Base-by-base conservation (phyloP, 1,284 basidiomycete genomes). In the Spongiforma sp. region DNA sequence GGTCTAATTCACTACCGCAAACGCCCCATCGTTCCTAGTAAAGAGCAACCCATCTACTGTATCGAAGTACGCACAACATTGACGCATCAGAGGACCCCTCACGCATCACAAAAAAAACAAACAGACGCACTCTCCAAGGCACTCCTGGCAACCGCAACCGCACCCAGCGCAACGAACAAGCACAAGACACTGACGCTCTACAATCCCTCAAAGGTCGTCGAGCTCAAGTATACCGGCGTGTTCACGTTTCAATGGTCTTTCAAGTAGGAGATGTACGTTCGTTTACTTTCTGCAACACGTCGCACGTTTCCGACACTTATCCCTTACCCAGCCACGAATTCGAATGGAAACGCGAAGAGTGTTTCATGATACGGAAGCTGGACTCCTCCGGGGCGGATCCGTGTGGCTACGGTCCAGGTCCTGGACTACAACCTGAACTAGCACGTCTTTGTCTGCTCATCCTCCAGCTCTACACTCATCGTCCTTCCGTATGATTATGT, bases 371-470 rank as follows among this genome's bases (percentile, higher is more conserved):
- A 52, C 87, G 93, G 52, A 93, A 93, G 73, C 92, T 93, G 5
- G 93, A 95, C 69, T 93, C 93, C 89, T 1, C 80, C 86, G 6
- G 89, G 89, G 10, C 83, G 87, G 41, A 79, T 89, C 55, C 89
- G 86, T 70, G 88, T 89, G 2, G 79, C 84, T 0, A 82, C 88
- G 1, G 81, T 94, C n/a, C 92, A 94, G 72, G 85, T 95, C n/a
- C 80, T 95, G 21, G 92, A 95, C 75, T 95, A 95, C 71, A 95
- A 95, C 71, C 80, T 94, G 34, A 86, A 93, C 68, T 80, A 93
- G 87, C 88, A 67, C 32, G 67, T n/a, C 15, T 19, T 33, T 12
- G 32, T 32, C 33, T 55, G 54, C 26, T 55, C 52, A 33, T 53
- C 21, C n/a, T n/a, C n/a, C n/a, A n/a, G n/a, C n/a, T n/a, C 6